Evolutionary conservation across 805 yeast genomes (phyloP).

Genomic region (Candida caryicola): DNA sequence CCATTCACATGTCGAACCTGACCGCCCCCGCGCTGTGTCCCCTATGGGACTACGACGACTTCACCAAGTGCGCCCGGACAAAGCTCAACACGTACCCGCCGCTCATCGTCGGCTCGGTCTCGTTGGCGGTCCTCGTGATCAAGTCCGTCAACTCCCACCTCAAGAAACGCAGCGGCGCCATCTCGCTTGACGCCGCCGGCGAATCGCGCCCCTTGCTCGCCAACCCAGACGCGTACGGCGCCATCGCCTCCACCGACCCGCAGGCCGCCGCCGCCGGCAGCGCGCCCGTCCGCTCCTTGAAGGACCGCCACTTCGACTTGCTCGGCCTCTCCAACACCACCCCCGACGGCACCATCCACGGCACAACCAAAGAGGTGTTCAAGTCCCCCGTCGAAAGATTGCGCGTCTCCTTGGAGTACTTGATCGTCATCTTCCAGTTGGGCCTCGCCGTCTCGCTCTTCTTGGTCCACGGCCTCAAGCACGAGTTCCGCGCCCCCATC

Average conservation of each 20-base stretch:
- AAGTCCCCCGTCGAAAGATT: slow-evolving; percentile 53
- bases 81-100: slow-evolving; percentile 37
- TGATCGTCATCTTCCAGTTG: slow-evolving; percentile 45
- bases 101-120: slow-evolving; percentile 25
- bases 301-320: slow-evolving; percentile 66
- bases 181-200: slow-evolving; percentile 10
- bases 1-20: slow-evolving; percentile 1
- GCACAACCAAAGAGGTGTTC: slow-evolving; percentile 44
- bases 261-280: slow-evolving; percentile 4
- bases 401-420: slow-evolving; percentile 49
- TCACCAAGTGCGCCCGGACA: slow-evolving; percentile 51
- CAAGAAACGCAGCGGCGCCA: slow-evolving; percentile 9
- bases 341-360: slow-evolving; percentile 63
- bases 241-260: slow-evolving; percentile 21
- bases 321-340: slow-evolving; percentile 50
- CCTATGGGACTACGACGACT: slow-evolving; percentile 61
- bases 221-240: slow-evolving; percentile 30
- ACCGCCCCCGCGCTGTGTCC: slow-evolving; percentile 14
- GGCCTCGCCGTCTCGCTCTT: slow-evolving; percentile 34
- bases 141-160: slow-evolving; percentile 17
- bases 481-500: slow-evolving; percentile 32
- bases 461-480: slow-evolving; percentile 23
- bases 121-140: slow-evolving; percentile 24
- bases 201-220: slow-evolving; percentile 37
- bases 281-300: slow-evolving; percentile 26